These are phyloP conservation scores for Penicillium psychrosexuale DNA, from an alignment of 2,329 filamentous ascomycete species.

Conservation along the genomic window DNA sequence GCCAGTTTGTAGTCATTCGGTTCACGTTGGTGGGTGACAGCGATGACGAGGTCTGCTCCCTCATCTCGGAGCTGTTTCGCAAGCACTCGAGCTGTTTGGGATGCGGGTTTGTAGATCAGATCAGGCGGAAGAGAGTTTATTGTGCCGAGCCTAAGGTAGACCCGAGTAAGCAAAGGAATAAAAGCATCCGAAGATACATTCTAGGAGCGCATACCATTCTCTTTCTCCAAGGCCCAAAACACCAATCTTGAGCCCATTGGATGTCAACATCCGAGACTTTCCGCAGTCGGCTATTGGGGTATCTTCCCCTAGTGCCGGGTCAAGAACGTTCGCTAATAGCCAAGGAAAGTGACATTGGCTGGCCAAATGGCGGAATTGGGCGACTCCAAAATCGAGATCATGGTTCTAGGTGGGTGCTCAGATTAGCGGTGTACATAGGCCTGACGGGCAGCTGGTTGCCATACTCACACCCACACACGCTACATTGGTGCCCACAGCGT, in stretches of 20 bases:
- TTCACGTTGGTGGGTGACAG: conserved; percentile 80
- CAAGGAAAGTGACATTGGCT: conserved; percentile 80
- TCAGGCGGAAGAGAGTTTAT: conserved; percentile 82
- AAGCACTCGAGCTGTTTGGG: conserved; percentile 69
- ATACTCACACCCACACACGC: conserved; percentile 74
- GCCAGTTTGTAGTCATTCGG: conserved; percentile 88
- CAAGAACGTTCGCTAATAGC: conserved; percentile 83
- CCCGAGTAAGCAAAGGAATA: not conserved
- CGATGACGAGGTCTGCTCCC: conserved; percentile 79
- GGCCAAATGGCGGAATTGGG: conserved; percentile 71
- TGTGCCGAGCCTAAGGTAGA: conserved; percentile 61
- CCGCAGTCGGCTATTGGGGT: conserved; percentile 73
- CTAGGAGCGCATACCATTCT: conserved; percentile 59
- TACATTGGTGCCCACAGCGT: conserved; percentile 70
- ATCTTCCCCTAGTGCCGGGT: conserved; percentile 72
- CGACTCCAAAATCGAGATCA: conserved; percentile 86
- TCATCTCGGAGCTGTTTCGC: conserved; percentile 69
- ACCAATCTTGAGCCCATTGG: conserved; percentile 81
- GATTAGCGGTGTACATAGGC: conserved; percentile 11
- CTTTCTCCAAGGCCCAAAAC: conserved; percentile 81
- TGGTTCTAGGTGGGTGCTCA: conserved; percentile 63
- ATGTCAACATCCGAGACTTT: conserved; percentile 73
- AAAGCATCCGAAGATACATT: not conserved
- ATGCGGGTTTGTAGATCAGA: conserved; percentile 77
- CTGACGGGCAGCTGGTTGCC: not conserved